These are phyloP conservation scores for Aspergillus pseudoviridinutans DNA, from an alignment of 2,329 filamentous ascomycete species.

Conservation along the genomic window DNA sequence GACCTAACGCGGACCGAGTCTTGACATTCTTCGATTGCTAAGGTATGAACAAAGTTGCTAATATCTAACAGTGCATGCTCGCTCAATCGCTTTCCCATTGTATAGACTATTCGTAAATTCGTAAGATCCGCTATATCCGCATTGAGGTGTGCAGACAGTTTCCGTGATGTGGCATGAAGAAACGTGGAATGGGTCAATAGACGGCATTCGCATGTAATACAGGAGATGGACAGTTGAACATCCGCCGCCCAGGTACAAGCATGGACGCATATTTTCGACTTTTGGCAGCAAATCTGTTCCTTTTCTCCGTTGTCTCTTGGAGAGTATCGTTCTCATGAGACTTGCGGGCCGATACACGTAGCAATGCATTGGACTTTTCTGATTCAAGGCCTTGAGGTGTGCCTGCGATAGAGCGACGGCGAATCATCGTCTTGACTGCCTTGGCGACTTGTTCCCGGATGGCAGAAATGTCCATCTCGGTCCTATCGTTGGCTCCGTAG, in stretches of 20 bases:
- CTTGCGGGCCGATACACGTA: neutral
- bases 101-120: neutral
- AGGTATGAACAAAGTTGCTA: neutral
- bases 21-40: neutral
- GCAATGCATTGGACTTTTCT: neutral
- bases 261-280: neutral
- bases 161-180: neutral
- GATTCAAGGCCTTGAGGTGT: neutral
- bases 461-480: neutral
- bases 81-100: neutral
- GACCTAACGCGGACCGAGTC: neutral
- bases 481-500: neutral
- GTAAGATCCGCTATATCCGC: neutral
- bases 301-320: neutral
- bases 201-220: neutral
- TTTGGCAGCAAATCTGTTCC: neutral
- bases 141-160: neutral
- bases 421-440: constrained; percentile 11
- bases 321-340: neutral
- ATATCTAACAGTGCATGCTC: neutral
- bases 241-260: neutral
- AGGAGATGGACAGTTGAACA: neutral
- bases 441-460: constrained; percentile 8
- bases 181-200: neutral
- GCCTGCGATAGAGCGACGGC: neutral